Evolutionary conservation across 2,329 filamentous ascomycete species (phyloP), one percentile per base, ranked within the genome.

Genomic region (Clarireedia hainanense): DNA sequence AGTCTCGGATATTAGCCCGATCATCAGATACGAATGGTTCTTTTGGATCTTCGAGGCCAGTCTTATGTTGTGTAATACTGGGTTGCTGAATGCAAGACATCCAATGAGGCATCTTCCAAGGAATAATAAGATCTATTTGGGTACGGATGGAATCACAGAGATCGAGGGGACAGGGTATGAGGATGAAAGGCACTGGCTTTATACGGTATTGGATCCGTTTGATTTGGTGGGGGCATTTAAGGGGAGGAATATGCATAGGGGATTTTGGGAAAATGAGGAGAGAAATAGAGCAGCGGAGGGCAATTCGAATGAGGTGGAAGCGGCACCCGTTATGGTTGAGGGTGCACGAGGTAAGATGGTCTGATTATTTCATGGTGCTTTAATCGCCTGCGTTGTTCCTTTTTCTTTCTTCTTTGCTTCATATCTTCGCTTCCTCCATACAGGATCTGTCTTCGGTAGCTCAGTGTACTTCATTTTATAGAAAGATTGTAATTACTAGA

Each of bases 11-110:
- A 59, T 78, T 1, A 75, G 71, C 10, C 73, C 76, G 0, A 68
- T 80, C 23, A 57, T 82, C n/a, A 72, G 77, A 23, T 78, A 81
- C 60, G 80, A 84, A 66, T 80, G 75, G 74, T 83, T 75, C 67
- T 83, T 83, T 59, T 81, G 78, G 62, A 72, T 82, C 20, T 83
- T 83, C 57, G 80, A 84, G 68, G 76, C 73, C 1, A 60, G 64
- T 0, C 65, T 80, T 12, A 83, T 83, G 80, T 61, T 81, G 1
- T 42, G 62, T 46, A 83, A 83, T 60, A 70, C 71, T 9, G 66
- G 72, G 34, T 63, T 83, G 61, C 72, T 79, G 65, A 83, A 81
- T 57, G 40, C 72, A 2, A 68, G 75, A 4, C 76, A 82, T 59
- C 79, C 80, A 23, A 71, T 79, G 37, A 70, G 70, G 30, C 80